A percentile compares a stretch with the other conserved stretches of the same genome.
phyloP scores from a whole-genome alignment of 2,329 filamentous ascomycete genomes.

The Ceratocystis colombiana region DNA sequence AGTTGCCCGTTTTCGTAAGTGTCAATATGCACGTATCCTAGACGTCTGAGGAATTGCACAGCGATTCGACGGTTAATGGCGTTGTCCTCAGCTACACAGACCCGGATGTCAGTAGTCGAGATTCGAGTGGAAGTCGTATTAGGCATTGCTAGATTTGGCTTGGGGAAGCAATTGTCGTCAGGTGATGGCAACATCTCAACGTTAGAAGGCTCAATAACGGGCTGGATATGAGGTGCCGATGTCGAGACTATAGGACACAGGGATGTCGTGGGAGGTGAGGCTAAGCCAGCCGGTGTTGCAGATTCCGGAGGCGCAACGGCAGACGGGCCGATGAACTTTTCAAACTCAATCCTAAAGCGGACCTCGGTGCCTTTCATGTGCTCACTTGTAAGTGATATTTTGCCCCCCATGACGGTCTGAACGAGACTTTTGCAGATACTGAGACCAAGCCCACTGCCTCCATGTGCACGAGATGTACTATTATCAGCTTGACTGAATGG shows the following conservation, averaged over 20 bases:
- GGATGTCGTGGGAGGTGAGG: background rate
- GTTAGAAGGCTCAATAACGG: background rate
- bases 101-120: constrained; percentile 65
- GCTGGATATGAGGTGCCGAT: background rate
- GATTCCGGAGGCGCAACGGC: constrained; percentile 14
- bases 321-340: constrained; percentile 43
- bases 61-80: constrained; percentile 91
- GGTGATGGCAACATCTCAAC: constrained; percentile 11
- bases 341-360: constrained; percentile 76
- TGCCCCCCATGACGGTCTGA: constrained; percentile 81
- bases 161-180: constrained; percentile 4
- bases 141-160: constrained; percentile 26
- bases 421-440: constrained; percentile 94
- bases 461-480: constrained; percentile 81
- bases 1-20: constrained; percentile 84
- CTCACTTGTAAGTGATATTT: constrained; percentile 69
- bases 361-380: constrained; percentile 60
- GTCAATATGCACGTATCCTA: constrained; percentile 72
- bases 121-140: constrained; percentile 61
- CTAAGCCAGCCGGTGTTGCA: background rate
- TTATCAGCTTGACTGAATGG: constrained; percentile 90
- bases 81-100: constrained; percentile 94
- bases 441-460: constrained; percentile 79
- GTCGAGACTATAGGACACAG: constrained; percentile 5
- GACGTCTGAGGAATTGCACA: constrained; percentile 75